Evolutionary conservation across 129 eudicot species (phyloP), one percentile per base, ranked within the genome.

Genomic region (Flaveria trinervia): DNA sequence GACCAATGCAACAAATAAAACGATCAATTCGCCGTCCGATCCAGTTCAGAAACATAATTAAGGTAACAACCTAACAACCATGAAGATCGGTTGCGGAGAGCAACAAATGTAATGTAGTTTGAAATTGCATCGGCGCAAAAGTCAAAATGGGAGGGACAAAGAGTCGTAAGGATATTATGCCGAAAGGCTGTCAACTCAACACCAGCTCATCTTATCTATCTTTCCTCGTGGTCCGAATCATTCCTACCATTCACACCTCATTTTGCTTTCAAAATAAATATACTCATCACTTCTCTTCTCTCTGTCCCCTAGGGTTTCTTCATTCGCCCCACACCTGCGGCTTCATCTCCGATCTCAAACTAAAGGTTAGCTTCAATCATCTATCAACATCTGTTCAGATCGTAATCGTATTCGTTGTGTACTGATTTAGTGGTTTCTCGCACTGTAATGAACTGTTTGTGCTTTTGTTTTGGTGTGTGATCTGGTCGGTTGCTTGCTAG

Each of bases 171-270:
- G 3, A 23, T 7, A 46, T 52, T 52, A 79, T 71, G 64, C 72
- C 55, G 67, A 60, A 60, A 75, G 82, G 76, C 81, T 81, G 84
- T 75, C 76, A 74, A 41, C 36, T 70, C 71, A 68, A 54, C 51
- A 46, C 64, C 22, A 20, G 22, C 70, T 75, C 77, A 81, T 71
- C 81, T 75, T 69, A 82, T 49, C 54, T 44, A 11, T 77, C 82
- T 77, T 82, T 77, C 73, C 81, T 77, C 85, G 85, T 82, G 85
- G 85, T 82, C 76, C 70, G 54, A 65, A 82, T 82, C 75, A 82
- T 82, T 82, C 82, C 78, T 55, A 50, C 78, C 36, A n/a, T 11
- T 43, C 46, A 33, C 77, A n/a, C 68, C 67, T 41, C 65, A 72
- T 70, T 52, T 73, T 71, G 30, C 22, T 20, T 20, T 20, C 22